These are phyloP conservation scores for Coriolopsis trogii DNA, from an alignment of 1,284 basidiomycete species.

Conservation along the genomic window DNA sequence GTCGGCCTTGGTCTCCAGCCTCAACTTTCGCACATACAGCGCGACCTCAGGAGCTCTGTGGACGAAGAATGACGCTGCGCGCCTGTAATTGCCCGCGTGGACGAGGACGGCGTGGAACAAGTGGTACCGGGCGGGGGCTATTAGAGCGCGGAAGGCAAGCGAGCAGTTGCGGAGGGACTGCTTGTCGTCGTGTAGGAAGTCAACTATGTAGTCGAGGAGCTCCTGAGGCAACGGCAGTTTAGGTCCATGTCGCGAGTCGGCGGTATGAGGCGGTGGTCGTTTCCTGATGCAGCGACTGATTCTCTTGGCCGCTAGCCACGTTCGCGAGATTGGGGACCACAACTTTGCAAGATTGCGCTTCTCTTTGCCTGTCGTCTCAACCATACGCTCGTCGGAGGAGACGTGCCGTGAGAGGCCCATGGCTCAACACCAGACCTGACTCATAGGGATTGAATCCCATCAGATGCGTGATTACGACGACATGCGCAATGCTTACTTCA, in stretches of 20 bases:
- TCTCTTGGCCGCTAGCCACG: too few species aligned
- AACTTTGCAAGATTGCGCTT: too few species aligned
- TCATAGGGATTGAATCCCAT: too few species aligned
- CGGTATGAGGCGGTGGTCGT: background rate
- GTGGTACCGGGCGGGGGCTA: conserved; percentile 12
- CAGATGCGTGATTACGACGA: too few species aligned
- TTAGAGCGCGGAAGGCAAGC: conserved; percentile 14
- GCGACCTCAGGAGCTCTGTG: conserved; percentile 5
- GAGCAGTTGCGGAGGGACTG: conserved; percentile 26
- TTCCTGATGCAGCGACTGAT: background rate
- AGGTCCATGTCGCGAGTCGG: background rate
- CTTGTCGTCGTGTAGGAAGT: conserved; percentile 28
- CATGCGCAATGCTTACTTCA: too few species aligned
- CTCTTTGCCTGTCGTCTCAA: too few species aligned
- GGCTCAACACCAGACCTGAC: too few species aligned
- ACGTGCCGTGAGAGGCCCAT: too few species aligned
- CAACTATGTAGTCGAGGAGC: conserved; percentile 31
- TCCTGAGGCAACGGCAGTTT: conserved; percentile 27
- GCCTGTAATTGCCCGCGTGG: conserved; percentile 4
- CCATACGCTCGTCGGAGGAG: too few species aligned
- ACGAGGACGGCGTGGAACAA: conserved; percentile 16
- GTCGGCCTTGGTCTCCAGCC: conserved; percentile 8
- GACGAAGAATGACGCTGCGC: conserved; percentile 5
- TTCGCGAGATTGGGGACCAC: too few species aligned
- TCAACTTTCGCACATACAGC: conserved; percentile 13